Evolutionary conservation across 75 land plant genomes (phyloP), one percentile per base, ranked within the genome.

Genomic region (Cunninghamia lanceolata): DNA sequence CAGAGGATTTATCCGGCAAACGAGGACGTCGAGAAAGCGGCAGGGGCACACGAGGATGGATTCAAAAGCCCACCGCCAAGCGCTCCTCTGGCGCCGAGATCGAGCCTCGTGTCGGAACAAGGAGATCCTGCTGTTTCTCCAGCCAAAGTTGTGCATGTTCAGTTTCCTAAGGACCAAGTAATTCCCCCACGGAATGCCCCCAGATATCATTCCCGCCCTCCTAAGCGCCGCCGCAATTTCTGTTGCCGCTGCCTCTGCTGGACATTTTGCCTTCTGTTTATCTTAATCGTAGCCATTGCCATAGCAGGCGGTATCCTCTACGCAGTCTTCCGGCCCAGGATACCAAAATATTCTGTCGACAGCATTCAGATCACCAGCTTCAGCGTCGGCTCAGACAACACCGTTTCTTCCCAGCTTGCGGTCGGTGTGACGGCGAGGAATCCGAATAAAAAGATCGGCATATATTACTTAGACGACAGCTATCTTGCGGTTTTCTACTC

Each of bases 401-500:
- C 83, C 63, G 82, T 93, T 56, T 83, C 89, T 74, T 91, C 97
- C 4, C 84, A 84, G 81, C 90, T 95, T 87, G 79, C 88, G n/a
- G 90, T 93, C 56, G 91, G 84, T 88, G 86, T 96, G 68, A 90
- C 88, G 30, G 94, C 97, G 36, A 38, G 83, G 28, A 96, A 96
- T 79, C 98, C 98, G 16, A 96, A 96, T 91, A 88, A 90, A 87
- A 92, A 92, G 85, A 96, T 95, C 34, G 94, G 97, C 30, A 96
- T 50, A 2, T 13, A 50, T 13, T 50, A 50, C 16, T 50, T 50
- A 50, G 53, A 14, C 53, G 53, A 50, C 53, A 50, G 53, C 3
- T 50, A 50, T 50, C 53, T 50, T 13, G 53, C 16, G 53, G 53
- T 50, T 50, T 50, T 50, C 53, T 50, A 50, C 53, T 0, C 53